Conservation (phyloP, 1,139 yeast genomes). For the Kluyveromyces sp. region DNA sequence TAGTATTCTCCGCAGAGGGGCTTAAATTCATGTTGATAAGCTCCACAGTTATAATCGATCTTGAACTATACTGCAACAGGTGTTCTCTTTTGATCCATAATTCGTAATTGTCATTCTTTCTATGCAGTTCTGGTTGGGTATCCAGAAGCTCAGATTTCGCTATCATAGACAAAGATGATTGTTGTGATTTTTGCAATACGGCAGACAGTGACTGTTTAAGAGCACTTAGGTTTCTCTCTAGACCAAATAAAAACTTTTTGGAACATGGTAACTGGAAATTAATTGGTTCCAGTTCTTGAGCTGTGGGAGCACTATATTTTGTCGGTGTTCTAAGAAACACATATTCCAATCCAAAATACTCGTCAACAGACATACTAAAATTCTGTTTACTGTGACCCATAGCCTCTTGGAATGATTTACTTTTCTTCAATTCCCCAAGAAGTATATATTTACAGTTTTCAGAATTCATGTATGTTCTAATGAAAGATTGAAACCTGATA, state of each 20-base stretch:
- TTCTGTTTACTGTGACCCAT: no score
- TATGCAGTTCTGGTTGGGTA: slow-evolving; percentile 28
- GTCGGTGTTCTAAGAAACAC: background rate
- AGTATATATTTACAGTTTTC: slow-evolving; percentile 31
- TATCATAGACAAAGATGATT: slow-evolving; percentile 29
- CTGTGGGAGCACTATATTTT: background rate
- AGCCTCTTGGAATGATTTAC: slow-evolving; percentile 1
- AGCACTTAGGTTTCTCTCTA: slow-evolving; percentile 20
- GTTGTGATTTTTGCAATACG: slow-evolving; percentile 23
- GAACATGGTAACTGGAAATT: slow-evolving; percentile 14
- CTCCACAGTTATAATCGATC: slow-evolving; percentile 39
- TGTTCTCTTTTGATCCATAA: slow-evolving; percentile 43
- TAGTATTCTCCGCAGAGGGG: slow-evolving; percentile 32
- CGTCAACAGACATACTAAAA: slow-evolving; percentile 19
- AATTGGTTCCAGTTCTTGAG: background rate
- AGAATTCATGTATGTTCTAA: slow-evolving; percentile 24
- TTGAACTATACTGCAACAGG: slow-evolving; percentile 21
- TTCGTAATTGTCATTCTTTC: slow-evolving; percentile 33
- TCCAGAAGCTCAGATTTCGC: slow-evolving; percentile 22
- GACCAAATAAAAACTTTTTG: slow-evolving; percentile 30
- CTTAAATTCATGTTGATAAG: slow-evolving; percentile 27
- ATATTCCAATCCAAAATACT: slow-evolving; percentile 34
- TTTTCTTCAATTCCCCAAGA: slow-evolving; percentile 23
- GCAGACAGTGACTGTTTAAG: slow-evolving; percentile 24
- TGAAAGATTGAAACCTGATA: slow-evolving; percentile 27